Evolutionary conservation across 306 rosid species (phyloP).

Genomic region (Luffa aegyptiaca): DNA sequence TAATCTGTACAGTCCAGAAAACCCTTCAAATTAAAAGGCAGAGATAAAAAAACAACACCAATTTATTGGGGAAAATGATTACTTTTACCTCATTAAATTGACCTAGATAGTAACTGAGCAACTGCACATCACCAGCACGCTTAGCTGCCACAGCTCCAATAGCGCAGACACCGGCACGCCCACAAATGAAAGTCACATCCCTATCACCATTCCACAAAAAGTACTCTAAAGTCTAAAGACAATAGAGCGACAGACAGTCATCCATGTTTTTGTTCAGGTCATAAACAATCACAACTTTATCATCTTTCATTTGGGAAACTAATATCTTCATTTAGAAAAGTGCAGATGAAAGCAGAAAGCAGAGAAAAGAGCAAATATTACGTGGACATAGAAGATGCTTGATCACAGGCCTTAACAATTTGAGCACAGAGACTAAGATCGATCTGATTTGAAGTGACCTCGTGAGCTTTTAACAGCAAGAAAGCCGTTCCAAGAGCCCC

Average conservation of each 20-base stretch:
- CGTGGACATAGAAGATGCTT: slow-evolving; percentile 48
- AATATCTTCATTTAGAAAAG: background rate
- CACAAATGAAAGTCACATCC: slow-evolving; percentile 59
- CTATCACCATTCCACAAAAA: slow-evolving; percentile 24
- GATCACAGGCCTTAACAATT: slow-evolving; percentile 56
- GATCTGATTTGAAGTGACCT: slow-evolving; percentile 27
- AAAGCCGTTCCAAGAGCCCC: slow-evolving; percentile 71
- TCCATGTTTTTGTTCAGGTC: background rate
- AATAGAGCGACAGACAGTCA: background rate
- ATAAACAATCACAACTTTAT: background rate
- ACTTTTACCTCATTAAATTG: slow-evolving; percentile 42
- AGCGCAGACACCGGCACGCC: slow-evolving; percentile 67
- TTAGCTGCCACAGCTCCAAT: slow-evolving; percentile 72
- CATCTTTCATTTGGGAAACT: background rate
- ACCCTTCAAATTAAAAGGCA: background rate
- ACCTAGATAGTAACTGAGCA: slow-evolving; percentile 35
- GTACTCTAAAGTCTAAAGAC: background rate
- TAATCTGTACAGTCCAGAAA: slow-evolving; percentile 31
- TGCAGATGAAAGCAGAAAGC: background rate
- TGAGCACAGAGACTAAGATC: slow-evolving; percentile 54
- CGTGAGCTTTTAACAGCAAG: slow-evolving; percentile 47
- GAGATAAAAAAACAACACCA: background rate
- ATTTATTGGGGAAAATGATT: background rate
- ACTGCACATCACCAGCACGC: slow-evolving; percentile 30
- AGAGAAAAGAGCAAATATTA: slow-evolving; percentile 1